Percentiles rank a stretch among this genome's conserved stretches.
Conservation (phyloP, 2,329 filamentous ascomycete species). For the Colletotrichum brevisporum region DNA sequence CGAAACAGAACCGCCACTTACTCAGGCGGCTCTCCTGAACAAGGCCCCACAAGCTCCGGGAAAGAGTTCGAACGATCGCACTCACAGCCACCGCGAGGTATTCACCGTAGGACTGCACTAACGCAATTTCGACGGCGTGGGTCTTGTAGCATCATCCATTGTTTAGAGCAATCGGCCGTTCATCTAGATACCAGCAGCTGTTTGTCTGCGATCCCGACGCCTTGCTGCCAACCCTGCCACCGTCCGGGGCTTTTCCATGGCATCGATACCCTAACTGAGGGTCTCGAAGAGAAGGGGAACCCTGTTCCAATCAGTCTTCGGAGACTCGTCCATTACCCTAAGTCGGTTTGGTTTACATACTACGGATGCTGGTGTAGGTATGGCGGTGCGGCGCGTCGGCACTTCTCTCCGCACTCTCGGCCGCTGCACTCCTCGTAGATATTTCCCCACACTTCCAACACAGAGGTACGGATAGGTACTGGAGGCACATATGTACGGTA, state of each 20-base stretch:
- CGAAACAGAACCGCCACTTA: constrained; percentile 1
- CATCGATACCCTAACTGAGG: neutral
- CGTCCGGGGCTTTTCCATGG: neutral
- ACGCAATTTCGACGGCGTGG: neutral
- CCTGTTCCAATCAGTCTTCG: neutral
- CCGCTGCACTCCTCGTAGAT: neutral
- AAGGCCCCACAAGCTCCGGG: neutral
- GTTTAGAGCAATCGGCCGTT: neutral
- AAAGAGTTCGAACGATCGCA: constrained; percentile 11
- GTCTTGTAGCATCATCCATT: neutral
- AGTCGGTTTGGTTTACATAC: neutral
- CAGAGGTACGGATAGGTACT: neutral
- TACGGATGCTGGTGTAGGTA: too few relatives aligned
- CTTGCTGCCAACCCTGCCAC: neutral
- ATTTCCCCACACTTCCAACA: constrained; percentile 16
- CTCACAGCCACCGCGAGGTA: constrained; percentile 12
- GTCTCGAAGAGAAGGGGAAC: neutral
- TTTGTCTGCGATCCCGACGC: neutral
- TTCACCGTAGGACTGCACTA: neutral
- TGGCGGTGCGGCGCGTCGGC: constrained; percentile 21
- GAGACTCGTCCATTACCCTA: neutral
- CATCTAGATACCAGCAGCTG: neutral
- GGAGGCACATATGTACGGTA: too few relatives aligned
- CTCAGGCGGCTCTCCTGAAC: constrained; percentile 7
- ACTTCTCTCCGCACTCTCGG: constrained; percentile 2